Conservation (phyloP, 768 basidiomycete genomes). For the Coprinellus micaceus region DNA sequence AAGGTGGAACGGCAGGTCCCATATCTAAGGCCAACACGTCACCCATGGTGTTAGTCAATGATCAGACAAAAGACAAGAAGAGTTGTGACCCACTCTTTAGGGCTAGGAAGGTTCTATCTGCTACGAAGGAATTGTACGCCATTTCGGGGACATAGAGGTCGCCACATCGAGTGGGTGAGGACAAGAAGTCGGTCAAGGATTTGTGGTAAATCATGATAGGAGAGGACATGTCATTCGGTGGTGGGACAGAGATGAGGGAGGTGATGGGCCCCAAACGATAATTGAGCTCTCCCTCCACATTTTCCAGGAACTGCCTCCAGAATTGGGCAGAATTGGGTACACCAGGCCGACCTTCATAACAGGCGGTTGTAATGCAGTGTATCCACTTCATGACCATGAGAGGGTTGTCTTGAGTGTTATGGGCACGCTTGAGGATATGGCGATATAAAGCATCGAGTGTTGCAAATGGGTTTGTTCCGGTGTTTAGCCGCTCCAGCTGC, state of each 20-base stretch:
- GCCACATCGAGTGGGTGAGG: no score
- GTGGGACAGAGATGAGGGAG: background rate
- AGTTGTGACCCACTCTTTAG: no score
- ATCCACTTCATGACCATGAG: background rate
- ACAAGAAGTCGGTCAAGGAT: background rate
- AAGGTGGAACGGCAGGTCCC: no score
- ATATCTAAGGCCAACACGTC: no score
- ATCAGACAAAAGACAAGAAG: no score
- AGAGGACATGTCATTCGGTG: background rate
- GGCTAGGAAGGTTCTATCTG: no score
- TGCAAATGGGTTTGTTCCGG: background rate
- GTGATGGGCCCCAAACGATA: background rate
- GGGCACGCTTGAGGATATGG: background rate
- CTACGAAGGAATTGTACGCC: no score
- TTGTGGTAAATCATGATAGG: background rate
- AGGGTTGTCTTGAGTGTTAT: no score
- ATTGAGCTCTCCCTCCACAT: background rate
- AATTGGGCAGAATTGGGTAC: background rate
- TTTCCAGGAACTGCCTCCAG: background rate
- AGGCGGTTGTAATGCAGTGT: no score
- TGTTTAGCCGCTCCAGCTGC: no score
- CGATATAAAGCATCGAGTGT: background rate
- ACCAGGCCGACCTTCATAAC: background rate
- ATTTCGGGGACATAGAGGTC: no score
- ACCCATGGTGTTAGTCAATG: no score